Evolutionary conservation across 176 grass and related monocot species (phyloP).

Genomic region (Saccharum officinarum): DNA sequence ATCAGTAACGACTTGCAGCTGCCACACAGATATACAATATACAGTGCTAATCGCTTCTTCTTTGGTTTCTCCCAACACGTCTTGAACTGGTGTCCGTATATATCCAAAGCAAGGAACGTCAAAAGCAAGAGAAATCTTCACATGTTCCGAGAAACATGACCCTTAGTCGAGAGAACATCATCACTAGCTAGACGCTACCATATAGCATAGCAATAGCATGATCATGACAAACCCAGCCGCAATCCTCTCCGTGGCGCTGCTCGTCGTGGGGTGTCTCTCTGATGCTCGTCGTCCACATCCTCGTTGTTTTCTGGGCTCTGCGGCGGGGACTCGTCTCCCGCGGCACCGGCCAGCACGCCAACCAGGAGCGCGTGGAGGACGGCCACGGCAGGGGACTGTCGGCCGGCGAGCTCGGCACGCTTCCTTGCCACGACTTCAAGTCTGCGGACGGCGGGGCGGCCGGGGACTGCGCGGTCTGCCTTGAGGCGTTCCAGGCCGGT

Average conservation of each 20-base stretch:
- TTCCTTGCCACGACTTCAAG: constrained; percentile 55
- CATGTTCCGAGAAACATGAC: neutral
- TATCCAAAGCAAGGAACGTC: constrained; percentile 26
- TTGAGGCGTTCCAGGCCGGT: constrained; percentile 47
- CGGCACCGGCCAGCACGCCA: neutral
- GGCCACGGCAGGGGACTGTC: constrained; percentile 24
- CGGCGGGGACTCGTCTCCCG: neutral
- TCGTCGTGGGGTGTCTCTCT: constrained; percentile 18
- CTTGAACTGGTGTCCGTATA: neutral
- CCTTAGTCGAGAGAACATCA: neutral
- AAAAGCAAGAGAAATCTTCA: constrained; percentile 10
- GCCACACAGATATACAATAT: neutral
- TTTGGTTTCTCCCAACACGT: constrained; percentile 31
- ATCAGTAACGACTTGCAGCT: neutral
- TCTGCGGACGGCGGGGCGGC: neutral
- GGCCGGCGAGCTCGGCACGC: constrained; percentile 30
- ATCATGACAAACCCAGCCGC: neutral
- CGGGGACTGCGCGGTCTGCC: constrained; percentile 59
- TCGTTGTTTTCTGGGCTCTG: constrained; percentile 31
- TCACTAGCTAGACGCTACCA: neutral
- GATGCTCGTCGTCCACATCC: constrained; percentile 36
- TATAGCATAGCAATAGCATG: neutral
- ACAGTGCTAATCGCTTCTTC: neutral
- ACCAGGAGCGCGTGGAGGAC: neutral
- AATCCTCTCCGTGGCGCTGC: constrained; percentile 29